These are phyloP conservation scores for Coelastrella sp. DNA, from an alignment of 139 green algal species.

Conservation along the genomic window DNA sequence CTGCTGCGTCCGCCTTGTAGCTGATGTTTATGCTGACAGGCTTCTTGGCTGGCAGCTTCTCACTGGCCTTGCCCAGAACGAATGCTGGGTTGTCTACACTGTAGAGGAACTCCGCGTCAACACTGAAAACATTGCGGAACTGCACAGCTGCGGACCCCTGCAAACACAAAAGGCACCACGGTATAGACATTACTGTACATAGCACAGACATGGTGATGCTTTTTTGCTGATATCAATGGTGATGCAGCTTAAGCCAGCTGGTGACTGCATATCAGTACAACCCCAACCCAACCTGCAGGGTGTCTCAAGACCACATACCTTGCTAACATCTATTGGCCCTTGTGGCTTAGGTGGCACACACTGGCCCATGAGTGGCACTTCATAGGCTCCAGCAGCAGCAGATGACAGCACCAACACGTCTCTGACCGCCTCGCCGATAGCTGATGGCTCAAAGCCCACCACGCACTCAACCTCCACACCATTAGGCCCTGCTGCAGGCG, in stretches of 20 bases:
- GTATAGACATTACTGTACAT: no score
- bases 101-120: slow-evolving; percentile 77
- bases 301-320: no score
- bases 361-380: slow-evolving; percentile 76
- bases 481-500: slow-evolving; percentile 45
- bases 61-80: slow-evolving; percentile 60
- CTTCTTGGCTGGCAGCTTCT: slow-evolving; percentile 82
- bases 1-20: slow-evolving; percentile 64
- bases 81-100: slow-evolving; percentile 86
- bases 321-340: slow-evolving; percentile 75
- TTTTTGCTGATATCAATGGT: no score
- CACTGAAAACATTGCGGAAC: slow-evolving; percentile 85
- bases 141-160: slow-evolving; percentile 62
- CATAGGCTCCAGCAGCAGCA: slow-evolving; percentile 69
- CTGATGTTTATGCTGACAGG: slow-evolving; percentile 65
- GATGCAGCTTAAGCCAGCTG: background rate
- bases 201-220: background rate
- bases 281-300: no score
- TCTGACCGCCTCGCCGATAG: slow-evolving; percentile 72
- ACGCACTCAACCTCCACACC: slow-evolving; percentile 75
- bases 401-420: slow-evolving; percentile 74
- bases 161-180: background rate
- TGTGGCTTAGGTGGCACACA: slow-evolving; percentile 83
- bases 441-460: slow-evolving; percentile 81
- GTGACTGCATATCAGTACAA: background rate